Percentiles rank a stretch among this genome's conserved stretches.
phyloP scores from a whole-genome alignment of 768 basidiomycete genomes.

The Suillus bovinus region DNA sequence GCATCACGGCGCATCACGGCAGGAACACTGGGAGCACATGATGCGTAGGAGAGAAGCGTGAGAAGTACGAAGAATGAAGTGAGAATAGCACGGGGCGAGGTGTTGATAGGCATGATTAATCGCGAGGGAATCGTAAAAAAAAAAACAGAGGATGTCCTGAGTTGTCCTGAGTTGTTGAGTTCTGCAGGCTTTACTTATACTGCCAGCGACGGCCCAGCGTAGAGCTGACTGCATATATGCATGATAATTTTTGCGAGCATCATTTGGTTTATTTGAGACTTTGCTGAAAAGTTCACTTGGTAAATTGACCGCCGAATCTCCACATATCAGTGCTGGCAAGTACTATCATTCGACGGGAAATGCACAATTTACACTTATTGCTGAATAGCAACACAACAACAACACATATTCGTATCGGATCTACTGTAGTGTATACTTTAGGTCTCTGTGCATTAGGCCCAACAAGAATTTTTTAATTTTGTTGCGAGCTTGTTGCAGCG shows the following conservation, averaged over 20 bases:
- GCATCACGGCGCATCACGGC: conserved; percentile 38
- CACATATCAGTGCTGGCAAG: background rate
- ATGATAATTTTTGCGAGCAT: background rate
- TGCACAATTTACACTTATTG: too few species aligned
- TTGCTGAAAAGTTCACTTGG: background rate
- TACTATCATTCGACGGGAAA: too few species aligned
- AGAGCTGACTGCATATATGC: conserved; percentile 7
- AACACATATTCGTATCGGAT: too few species aligned
- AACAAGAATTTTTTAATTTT: too few species aligned
- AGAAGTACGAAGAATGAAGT: conserved; percentile 14
- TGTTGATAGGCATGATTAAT: conserved; percentile 17
- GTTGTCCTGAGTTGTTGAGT: background rate
- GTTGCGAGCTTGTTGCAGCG: too few species aligned
- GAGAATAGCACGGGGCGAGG: conserved; percentile 9
- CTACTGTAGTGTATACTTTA: too few species aligned
- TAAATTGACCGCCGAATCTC: too few species aligned
- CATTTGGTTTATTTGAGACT: background rate
- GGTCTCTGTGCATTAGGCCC: too few species aligned
- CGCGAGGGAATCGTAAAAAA: conserved; percentile 9
- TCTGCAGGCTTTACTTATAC: conserved; percentile 13
- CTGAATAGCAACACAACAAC: too few species aligned
- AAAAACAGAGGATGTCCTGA: background rate
- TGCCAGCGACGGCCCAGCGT: conserved; percentile 15
- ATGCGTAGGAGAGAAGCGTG: conserved; percentile 27
- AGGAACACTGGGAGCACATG: conserved; percentile 31